These are phyloP conservation scores for Eucalyptus sp. DNA, from an alignment of 345 rosid species.

Conservation along the genomic window DNA sequence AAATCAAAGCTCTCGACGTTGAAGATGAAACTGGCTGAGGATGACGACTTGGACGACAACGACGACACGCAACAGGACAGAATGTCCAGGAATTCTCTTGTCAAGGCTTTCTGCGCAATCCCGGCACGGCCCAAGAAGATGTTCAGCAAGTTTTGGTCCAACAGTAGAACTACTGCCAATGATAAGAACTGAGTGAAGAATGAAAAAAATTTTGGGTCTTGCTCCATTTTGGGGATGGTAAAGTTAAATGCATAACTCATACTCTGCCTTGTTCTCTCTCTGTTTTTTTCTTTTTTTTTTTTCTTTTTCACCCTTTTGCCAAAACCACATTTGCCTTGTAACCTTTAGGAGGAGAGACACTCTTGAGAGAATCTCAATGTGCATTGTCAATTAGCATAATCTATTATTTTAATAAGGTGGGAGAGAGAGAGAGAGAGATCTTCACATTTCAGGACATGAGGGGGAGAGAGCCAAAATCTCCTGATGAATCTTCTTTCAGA, in stretches of 20 bases:
- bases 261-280: not conserved
- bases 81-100: constrained; percentile 44
- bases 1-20: constrained; percentile 51
- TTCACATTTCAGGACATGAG: constrained; percentile 1
- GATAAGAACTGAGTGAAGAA: not conserved
- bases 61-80: constrained; percentile 43
- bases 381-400: constrained; percentile 29
- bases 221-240: not conserved
- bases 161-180: constrained; percentile 9
- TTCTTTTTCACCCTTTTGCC: not conserved
- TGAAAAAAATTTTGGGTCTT: not conserved
- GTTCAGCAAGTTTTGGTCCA: constrained; percentile 32
- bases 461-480: not conserved
- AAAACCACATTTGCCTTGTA: not conserved
- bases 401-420: not conserved
- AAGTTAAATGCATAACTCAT: not conserved
- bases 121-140: constrained; percentile 41
- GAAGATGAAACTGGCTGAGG: constrained; percentile 81
- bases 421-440: not conserved
- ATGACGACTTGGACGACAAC: constrained; percentile 46
- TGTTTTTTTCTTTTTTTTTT: not conserved
- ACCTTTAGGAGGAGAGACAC: not conserved
- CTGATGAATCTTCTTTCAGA: not conserved
- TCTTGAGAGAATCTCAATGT: constrained; percentile 9
- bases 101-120: constrained; percentile 69